Evolutionary conservation across 2,329 filamentous ascomycete species (phyloP).

Genomic region (Hypoxylon sp.): DNA sequence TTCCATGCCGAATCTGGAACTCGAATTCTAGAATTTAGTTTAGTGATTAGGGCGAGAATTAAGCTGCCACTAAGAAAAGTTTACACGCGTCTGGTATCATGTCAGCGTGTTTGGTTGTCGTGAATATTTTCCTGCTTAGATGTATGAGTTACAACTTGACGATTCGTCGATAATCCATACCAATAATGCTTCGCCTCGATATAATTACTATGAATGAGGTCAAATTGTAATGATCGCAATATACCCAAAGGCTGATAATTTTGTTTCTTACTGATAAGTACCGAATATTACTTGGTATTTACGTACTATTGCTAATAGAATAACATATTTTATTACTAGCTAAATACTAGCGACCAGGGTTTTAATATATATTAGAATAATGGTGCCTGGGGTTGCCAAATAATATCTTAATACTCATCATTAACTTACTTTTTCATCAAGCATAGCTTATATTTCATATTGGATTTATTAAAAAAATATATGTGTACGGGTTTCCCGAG

Average conservation of each 20-base stretch:
- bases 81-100: neutral
- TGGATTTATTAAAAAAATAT: neutral
- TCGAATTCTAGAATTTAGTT: conserved; percentile 6
- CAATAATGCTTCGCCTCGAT: conserved; percentile 10
- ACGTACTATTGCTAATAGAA: too few relatives aligned
- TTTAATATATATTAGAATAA: too few relatives aligned
- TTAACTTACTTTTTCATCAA: too few relatives aligned
- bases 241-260: conserved; percentile 5
- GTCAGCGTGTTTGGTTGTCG: neutral
- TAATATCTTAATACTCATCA: too few relatives aligned
- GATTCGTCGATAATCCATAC: conserved; percentile 7
- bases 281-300: too few relatives aligned
- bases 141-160: neutral
- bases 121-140: conserved; percentile 14
- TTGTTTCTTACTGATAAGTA: conserved; percentile 4
- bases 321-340: too few relatives aligned
- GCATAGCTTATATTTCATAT: too few relatives aligned
- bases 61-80: conserved; percentile 16
- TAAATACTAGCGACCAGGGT: conserved; percentile 19
- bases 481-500: conserved; percentile 35
- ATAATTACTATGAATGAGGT: conserved; percentile 24
- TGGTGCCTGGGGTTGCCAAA: too few relatives aligned
- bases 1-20: neutral
- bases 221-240: conserved; percentile 9
- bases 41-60: conserved; percentile 9